phyloP scores from a whole-genome alignment of 371 early-diverging fungal species.

The Apophysomyces trapeziformis region DNA sequence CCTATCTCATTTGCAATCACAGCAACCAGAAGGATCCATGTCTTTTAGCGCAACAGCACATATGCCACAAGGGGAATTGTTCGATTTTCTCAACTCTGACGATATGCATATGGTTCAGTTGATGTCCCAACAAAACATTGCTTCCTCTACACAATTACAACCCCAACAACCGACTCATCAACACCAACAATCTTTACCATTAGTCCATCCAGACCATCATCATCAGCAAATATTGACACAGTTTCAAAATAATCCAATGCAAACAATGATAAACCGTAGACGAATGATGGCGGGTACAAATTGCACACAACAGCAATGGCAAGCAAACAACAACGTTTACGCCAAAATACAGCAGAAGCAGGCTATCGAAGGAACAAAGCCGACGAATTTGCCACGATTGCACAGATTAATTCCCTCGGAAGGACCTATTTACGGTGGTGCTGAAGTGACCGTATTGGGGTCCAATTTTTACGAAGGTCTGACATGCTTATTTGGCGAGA shows the following conservation, averaged over 20 bases:
- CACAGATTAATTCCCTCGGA: constrained; percentile 66
- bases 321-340: constrained; percentile 30
- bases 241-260: constrained; percentile 15
- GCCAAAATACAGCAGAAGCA: constrained; percentile 42
- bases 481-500: constrained; percentile 71
- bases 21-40: not conserved
- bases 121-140: constrained; percentile 15
- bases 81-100: constrained; percentile 20
- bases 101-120: constrained; percentile 29
- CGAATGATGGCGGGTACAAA: constrained; percentile 3
- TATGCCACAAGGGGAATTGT: constrained; percentile 28
- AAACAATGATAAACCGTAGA: constrained; percentile 10
- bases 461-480: constrained; percentile 68
- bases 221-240: constrained; percentile 10
- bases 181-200: constrained; percentile 31
- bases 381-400: constrained; percentile 40
- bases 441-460: constrained; percentile 74
- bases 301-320: constrained; percentile 29
- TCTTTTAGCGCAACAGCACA: constrained; percentile 13
- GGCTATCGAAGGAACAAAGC: constrained; percentile 27
- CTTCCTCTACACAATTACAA: constrained; percentile 3
- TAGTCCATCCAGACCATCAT: constrained; percentile 4
- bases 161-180: not conserved
- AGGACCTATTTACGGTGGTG: constrained; percentile 78
- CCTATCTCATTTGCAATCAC: constrained; percentile 3